Evolutionary conservation across 768 basidiomycete species (phyloP).

Genomic region (Chalciporus pseudorubinellus): DNA sequence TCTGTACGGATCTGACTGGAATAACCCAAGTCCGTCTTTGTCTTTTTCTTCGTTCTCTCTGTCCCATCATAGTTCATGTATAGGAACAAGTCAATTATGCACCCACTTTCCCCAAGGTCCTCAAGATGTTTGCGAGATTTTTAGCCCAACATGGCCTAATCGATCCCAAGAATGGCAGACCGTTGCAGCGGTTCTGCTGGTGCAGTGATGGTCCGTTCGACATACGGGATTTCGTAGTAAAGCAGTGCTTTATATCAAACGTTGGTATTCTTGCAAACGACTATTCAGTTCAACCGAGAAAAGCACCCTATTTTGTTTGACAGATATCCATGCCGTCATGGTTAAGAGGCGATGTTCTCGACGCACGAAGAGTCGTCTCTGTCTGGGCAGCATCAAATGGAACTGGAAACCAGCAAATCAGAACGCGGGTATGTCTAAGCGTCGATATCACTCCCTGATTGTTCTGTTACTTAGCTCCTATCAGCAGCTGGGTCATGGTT

Average conservation of each 20-base stretch:
- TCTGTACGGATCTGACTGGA: conserved; percentile 86
- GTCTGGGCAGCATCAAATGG: conserved; percentile 35
- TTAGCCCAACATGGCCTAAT: conserved; percentile 70
- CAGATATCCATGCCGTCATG: conserved; percentile 70
- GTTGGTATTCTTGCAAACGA: conserved; percentile 36
- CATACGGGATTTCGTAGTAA: conserved; percentile 80
- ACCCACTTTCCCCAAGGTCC: conserved; percentile 69
- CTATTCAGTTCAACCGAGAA: background rate
- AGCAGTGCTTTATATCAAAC: conserved; percentile 86
- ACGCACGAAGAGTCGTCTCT: conserved; percentile 63
- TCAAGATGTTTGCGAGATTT: conserved; percentile 63
- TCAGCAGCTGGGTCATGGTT: conserved; percentile 15
- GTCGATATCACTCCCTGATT: background rate
- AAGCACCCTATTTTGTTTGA: conserved; percentile 11
- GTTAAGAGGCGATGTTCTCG: conserved; percentile 71
- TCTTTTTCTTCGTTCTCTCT: background rate
- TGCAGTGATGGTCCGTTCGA: conserved; percentile 85
- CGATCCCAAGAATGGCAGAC: conserved; percentile 52
- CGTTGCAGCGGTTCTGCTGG: conserved; percentile 70
- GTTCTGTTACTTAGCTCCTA: background rate
- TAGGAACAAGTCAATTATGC: conserved; percentile 81
- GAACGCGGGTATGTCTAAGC: conserved; percentile 15
- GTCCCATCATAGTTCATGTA: conserved; percentile 6
- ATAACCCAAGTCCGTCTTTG: conserved; percentile 77
- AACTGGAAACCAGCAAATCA: conserved; percentile 8